phyloP scores from a whole-genome alignment of 2,329 filamentous ascomycete species.

The Neophaeococcomyces aloes region DNA sequence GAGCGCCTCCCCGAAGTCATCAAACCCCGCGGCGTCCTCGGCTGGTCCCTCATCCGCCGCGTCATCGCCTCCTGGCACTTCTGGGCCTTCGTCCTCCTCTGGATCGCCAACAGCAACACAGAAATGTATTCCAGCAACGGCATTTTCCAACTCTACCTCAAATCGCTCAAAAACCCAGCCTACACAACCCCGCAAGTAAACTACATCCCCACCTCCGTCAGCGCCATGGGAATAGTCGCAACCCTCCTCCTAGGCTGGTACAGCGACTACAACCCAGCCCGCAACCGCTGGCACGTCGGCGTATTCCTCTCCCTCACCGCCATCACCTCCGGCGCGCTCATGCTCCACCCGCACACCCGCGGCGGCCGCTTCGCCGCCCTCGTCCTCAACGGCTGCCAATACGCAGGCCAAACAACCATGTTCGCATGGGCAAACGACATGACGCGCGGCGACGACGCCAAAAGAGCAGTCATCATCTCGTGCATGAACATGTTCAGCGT shows the following conservation, averaged over 20 bases:
- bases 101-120: conserved; percentile 44
- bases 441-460: conserved; percentile 14
- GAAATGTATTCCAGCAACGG: conserved; percentile 37
- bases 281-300: conserved; percentile 15
- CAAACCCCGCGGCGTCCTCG: conserved; percentile 18
- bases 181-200: conserved; percentile 15
- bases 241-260: conserved; percentile 15
- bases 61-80: conserved; percentile 29
- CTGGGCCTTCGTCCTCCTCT: conserved; percentile 30
- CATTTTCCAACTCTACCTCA: conserved; percentile 14
- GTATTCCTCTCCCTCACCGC: conserved; percentile 15
- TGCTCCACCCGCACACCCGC: conserved; percentile 9
- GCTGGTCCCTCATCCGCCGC: conserved; percentile 12
- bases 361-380: conserved; percentile 12
- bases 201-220: conserved; percentile 15
- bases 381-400: conserved; percentile 17
- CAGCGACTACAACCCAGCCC: conserved; percentile 11
- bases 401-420: conserved; percentile 16
- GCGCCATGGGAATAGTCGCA: conserved; percentile 15
- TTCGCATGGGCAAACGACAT: conserved; percentile 19
- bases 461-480: conserved; percentile 14
- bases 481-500: conserved; percentile 18
- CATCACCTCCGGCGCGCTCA: conserved; percentile 14
- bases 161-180: conserved; percentile 3
- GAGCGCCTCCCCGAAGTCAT: conserved; percentile 23